phyloP scores from a whole-genome alignment of 208 protist species.

The Acanthamoeba royreba region DNA sequence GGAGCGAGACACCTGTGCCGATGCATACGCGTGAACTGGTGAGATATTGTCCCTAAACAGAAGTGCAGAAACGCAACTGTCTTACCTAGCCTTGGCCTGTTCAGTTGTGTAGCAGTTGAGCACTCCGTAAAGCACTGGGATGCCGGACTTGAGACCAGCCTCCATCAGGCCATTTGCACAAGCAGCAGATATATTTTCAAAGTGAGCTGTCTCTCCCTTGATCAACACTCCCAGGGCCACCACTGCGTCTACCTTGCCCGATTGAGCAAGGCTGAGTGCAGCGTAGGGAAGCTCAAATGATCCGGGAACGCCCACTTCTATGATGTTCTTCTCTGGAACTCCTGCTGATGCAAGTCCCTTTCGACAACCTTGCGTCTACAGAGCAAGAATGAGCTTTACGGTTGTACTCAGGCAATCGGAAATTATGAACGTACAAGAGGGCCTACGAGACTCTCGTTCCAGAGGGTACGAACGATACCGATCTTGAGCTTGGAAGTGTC shows the following conservation, averaged over 20 bases:
- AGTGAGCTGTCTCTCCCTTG: slow-evolving; percentile 47
- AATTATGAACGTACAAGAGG: not conserved
- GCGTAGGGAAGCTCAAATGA: slow-evolving; percentile 36
- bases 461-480: slow-evolving; percentile 45
- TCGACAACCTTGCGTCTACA: not conserved
- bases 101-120: slow-evolving; percentile 8
- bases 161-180: not conserved
- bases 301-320: not conserved
- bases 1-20: not conserved
- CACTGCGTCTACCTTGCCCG: not conserved
- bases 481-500: not conserved
- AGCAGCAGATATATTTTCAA: slow-evolving; percentile 16
- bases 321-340: not conserved
- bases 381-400: not conserved
- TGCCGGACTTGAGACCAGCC: not conserved
- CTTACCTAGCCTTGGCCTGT: not conserved
- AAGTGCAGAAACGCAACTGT: not conserved
- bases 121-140: slow-evolving; percentile 35
- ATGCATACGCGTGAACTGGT: no score
- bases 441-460: slow-evolving; percentile 41
- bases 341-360: not conserved
- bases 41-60: no score
- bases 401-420: no score
- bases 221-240: slow-evolving; percentile 9
- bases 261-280: not conserved